These are phyloP conservation scores for Fusarium chaquense DNA, from an alignment of 2,329 filamentous ascomycete species.

Conservation along the genomic window DNA sequence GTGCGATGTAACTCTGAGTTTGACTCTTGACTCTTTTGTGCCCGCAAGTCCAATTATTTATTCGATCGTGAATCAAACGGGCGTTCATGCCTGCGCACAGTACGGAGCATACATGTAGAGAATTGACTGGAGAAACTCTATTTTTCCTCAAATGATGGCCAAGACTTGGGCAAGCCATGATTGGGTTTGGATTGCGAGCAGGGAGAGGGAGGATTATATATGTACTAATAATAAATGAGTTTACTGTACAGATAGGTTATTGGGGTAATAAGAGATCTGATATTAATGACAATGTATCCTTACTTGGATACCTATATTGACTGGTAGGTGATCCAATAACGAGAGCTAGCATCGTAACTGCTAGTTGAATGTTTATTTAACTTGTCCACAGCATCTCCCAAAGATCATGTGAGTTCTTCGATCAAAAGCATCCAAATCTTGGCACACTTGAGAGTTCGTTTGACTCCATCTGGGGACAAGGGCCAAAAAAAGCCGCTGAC, in stretches of 20 bases:
- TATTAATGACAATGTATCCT: neutral
- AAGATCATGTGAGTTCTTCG: neutral
- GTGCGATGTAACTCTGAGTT: conserved; percentile 15
- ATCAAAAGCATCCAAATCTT: neutral
- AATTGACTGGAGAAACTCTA: conserved; percentile 26
- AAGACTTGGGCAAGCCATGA: neutral
- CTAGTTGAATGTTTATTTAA: neutral
- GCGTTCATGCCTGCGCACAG: conserved; percentile 15
- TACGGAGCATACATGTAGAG: conserved; percentile 3
- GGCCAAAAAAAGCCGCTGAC: conserved; percentile 24
- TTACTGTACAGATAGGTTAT: neutral
- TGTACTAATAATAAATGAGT: neutral
- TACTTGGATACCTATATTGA: neutral
- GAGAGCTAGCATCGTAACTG: neutral
- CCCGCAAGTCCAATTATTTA: conserved; percentile 21
- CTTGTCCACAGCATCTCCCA: neutral
- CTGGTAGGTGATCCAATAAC: neutral
- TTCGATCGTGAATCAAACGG: neutral
- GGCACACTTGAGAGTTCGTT: conserved; percentile 21
- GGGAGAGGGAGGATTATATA: neutral
- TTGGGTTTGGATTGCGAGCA: neutral
- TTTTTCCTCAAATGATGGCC: conserved; percentile 24
- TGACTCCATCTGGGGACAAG: conserved; percentile 26
- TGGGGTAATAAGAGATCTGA: neutral
- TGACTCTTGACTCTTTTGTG: conserved; percentile 4